Evolutionary conservation across 2,329 filamentous ascomycete species (phyloP).

Genomic region (Arthroderma uncinatum): DNA sequence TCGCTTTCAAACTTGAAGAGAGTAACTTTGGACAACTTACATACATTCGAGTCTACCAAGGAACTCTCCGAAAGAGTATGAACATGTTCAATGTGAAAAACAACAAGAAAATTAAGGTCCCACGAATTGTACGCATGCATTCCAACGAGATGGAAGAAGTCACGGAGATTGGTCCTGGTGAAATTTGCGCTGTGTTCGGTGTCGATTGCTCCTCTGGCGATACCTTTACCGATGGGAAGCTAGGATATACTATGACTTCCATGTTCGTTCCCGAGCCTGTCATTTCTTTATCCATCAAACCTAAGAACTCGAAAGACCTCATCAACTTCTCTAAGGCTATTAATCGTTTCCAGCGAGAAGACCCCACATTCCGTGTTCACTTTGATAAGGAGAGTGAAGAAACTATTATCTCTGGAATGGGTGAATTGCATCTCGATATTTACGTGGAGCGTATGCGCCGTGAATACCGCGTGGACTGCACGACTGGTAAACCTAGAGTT

Average conservation of each 20-base stretch:
- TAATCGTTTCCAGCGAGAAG: constrained; percentile 95
- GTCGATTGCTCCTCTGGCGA: constrained; percentile 96
- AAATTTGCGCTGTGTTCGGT: constrained; percentile 97
- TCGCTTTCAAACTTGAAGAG: constrained; percentile 98
- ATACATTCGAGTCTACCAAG: constrained; percentile 97
- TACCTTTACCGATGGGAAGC: constrained; percentile 87
- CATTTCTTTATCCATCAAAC: constrained; percentile 94
- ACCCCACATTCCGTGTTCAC: constrained; percentile 91
- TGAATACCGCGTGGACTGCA: constrained; percentile 92
- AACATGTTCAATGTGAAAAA: constrained; percentile 89
- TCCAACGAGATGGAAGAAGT: constrained; percentile 99
- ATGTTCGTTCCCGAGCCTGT: constrained; percentile 97
- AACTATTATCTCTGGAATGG: constrained; percentile 98
- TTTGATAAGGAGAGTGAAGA: constrained; percentile 88
- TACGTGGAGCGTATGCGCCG: constrained; percentile 94
- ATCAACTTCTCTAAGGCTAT: constrained; percentile 97
- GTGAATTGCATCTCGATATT: constrained; percentile 90
- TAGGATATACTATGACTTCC: constrained; percentile 91
- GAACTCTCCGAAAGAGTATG: constrained; percentile 72
- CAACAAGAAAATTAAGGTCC: constrained; percentile 92
- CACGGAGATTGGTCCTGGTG: constrained; percentile 79
- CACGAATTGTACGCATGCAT: constrained; percentile 97
- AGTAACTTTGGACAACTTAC: constrained; percentile 97
- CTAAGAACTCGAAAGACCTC: constrained; percentile 82
- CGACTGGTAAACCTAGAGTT: constrained; percentile 92